phyloP scores from a whole-genome alignment of 345 rosid genomes.

The Lepidium africanum region DNA sequence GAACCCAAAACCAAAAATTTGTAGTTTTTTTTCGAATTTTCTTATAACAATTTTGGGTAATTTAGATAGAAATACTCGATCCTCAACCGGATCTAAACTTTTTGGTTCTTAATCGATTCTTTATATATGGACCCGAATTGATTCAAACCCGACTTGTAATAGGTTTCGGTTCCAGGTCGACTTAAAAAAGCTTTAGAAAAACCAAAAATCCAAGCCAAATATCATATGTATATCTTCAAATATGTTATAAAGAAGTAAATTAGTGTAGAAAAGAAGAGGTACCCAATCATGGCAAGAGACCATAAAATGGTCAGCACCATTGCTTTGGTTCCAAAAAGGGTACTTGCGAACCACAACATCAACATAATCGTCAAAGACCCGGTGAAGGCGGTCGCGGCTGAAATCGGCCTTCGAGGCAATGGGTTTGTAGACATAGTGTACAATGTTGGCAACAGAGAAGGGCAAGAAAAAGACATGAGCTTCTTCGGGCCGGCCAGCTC shows the following conservation, averaged over 20 bases:
- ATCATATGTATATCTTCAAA: not conserved
- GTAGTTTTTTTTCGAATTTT: too few relatives aligned
- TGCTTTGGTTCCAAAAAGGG: constrained; percentile 53
- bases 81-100: too few relatives aligned
- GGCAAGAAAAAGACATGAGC: constrained; percentile 53
- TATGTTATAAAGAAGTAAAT: not conserved
- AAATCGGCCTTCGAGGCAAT: constrained; percentile 23
- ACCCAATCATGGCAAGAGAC: constrained; percentile 73
- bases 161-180: too few relatives aligned
- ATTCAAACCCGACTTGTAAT: too few relatives aligned
- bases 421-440: constrained; percentile 39
- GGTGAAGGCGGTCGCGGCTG: constrained; percentile 27
- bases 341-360: constrained; percentile 31
- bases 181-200: too few relatives aligned
- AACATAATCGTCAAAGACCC: constrained; percentile 38
- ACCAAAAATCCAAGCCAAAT: too few relatives aligned
- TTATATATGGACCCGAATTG: too few relatives aligned
- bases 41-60: too few relatives aligned
- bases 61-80: too few relatives aligned
- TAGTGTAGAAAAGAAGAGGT: not conserved
- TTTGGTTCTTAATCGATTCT: too few relatives aligned
- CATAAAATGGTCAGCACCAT: constrained; percentile 57
- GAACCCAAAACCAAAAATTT: too few relatives aligned
- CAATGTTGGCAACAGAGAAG: constrained; percentile 34
- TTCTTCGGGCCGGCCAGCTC: constrained; percentile 40